Percentiles rank a stretch among this genome's conserved stretches.
Evolutionary conservation across 2,329 filamentous ascomycete genomes (phyloP).

Genomic region (Coleophoma crateriformis): DNA sequence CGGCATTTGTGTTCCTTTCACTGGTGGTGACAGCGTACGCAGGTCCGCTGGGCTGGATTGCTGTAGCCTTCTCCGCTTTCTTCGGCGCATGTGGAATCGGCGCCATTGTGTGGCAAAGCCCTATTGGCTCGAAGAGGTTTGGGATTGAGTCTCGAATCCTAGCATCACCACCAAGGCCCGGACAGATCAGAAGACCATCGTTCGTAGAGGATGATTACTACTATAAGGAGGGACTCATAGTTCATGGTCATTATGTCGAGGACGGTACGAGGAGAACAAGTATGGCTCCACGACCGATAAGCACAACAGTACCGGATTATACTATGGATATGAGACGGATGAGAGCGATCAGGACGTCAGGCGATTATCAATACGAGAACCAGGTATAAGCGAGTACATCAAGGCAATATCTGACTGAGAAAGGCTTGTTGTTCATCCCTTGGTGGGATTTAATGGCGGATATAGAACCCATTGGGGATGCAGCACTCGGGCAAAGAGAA

Average conservation of each 20-base stretch:
- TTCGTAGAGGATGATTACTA: background rate
- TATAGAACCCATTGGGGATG: no score
- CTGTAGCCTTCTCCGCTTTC: conserved; percentile 2
- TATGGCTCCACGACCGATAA: background rate
- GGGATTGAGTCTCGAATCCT: background rate
- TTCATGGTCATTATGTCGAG: background rate
- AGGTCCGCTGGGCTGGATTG: conserved; percentile 6
- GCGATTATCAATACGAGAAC: no score
- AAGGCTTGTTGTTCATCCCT: no score
- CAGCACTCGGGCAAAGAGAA: no score
- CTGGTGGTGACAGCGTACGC: conserved; percentile 7
- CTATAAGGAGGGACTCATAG: background rate
- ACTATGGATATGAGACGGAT: conserved; percentile 5
- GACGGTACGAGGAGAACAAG: background rate
- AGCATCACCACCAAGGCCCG: background rate
- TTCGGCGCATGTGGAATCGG: conserved; percentile 3
- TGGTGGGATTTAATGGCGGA: no score
- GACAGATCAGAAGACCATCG: background rate
- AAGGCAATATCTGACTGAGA: no score
- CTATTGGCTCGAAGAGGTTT: conserved; percentile 2
- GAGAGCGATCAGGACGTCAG: background rate
- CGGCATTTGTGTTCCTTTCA: conserved; percentile 9
- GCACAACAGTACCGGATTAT: conserved; percentile 4
- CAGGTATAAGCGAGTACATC: no score
- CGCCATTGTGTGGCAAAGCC: conserved; percentile 7